Base-by-base conservation (phyloP, 441 rosid species). In the Erodium texanum region DNA sequence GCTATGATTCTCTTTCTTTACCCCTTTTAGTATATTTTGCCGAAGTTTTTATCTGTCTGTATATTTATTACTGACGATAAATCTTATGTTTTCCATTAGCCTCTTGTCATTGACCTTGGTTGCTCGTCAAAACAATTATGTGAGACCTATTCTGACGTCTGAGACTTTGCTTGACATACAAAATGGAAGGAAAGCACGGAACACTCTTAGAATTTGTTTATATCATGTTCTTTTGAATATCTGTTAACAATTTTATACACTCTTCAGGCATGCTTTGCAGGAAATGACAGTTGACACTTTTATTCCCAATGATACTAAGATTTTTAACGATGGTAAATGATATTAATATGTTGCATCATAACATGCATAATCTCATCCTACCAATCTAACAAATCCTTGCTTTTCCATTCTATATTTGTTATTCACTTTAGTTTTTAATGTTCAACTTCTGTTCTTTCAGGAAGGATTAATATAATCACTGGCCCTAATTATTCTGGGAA, bases 401-500 rank as follows among this genome's bases (percentile, higher is more conserved):
- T 67, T 76, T 61, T 29, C 66, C 66, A 48, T 66, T 66, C 12
- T 68, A 50, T 74, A 67, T 16, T 27, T 62, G 38, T 76, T 62
- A 19, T 75, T 38, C 48, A 34, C 18, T 45, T 45, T 45, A 14
- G 54, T 43, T 9, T 29, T 73, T 66, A 80, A 59, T 29, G 66
- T 73, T 22, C 8, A 72, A 52, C 7, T 80, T 74, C 15, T 75
- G 67, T 70, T 78, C 61, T 71, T 74, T 74, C 88, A 94, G 99
- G 87, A 69, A 83, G 85, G 78, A 83, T 94, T 76, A 81, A 79
- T 79, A 82, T 94, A 80, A 92, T 94, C 73, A 91, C 97, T 15
- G 99, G 99, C 76, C 99, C 99, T 66, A 94, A 91, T 81, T 94
- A 87, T 83, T 91, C 97, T 16, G 99, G 99, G 80, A 94, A 94